A percentile compares a stretch with the other conserved stretches of the same genome.
Evolutionary conservation across 768 basidiomycete species (phyloP).

Genomic region (Lactifluus piperatus): DNA sequence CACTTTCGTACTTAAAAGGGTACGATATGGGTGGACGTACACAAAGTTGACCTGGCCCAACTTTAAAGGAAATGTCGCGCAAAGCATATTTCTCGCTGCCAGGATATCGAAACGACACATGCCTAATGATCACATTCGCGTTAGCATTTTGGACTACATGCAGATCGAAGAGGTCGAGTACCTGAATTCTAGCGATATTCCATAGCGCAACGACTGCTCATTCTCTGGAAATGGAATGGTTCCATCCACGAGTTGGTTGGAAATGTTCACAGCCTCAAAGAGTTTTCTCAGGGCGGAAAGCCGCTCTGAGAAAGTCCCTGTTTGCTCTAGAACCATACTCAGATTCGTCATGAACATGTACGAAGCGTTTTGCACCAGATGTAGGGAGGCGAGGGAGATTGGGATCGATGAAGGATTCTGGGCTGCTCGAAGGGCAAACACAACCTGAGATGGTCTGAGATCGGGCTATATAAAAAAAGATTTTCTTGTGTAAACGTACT

Average conservation of each 20-base stretch:
- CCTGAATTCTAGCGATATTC: conserved; percentile 57
- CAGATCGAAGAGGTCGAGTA: conserved; percentile 16
- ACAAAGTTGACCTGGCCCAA: conserved; percentile 63
- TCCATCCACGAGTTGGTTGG: conserved; percentile 51
- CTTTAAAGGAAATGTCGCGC: conserved; percentile 57
- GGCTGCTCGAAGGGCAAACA: conserved; percentile 16
- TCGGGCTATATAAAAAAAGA: not conserved
- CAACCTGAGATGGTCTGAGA: not conserved
- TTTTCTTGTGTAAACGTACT: not conserved
- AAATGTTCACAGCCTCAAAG: conserved; percentile 55
- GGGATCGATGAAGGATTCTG: conserved; percentile 19
- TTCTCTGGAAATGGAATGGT: conserved; percentile 29
- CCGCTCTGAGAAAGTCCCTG: conserved; percentile 46
- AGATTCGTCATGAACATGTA: conserved; percentile 41
- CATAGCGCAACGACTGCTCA: conserved; percentile 10
- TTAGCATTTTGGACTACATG: not conserved
- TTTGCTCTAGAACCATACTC: conserved; percentile 43
- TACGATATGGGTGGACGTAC: conserved; percentile 32
- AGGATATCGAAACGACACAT: conserved; percentile 68
- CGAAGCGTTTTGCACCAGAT: conserved; percentile 47
- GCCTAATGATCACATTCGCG: conserved; percentile 29
- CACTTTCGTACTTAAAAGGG: not conserved
- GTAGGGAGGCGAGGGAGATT: conserved; percentile 26
- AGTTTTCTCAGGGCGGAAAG: conserved; percentile 47
- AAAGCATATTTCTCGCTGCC: conserved; percentile 44